These are phyloP conservation scores for Aureobasidium mangrovei DNA, from an alignment of 2,329 filamentous ascomycete genomes.

Conservation along the genomic window DNA sequence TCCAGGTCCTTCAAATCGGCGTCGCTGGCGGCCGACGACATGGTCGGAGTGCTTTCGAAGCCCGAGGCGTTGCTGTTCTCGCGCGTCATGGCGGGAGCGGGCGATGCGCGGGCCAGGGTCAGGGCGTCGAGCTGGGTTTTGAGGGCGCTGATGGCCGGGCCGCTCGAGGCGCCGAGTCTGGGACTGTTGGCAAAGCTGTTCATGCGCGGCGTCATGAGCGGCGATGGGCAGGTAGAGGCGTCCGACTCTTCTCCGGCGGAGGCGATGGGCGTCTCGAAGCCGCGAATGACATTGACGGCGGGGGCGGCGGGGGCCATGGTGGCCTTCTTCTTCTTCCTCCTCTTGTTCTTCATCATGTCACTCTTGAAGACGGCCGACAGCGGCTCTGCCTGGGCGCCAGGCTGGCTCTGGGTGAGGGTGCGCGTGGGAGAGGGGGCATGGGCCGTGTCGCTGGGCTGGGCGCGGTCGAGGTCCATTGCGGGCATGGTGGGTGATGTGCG, in stretches of 20 bases:
- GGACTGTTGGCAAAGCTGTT: slow-evolving; percentile 45
- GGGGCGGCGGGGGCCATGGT: slow-evolving; percentile 29
- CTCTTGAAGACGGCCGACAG: slow-evolving; percentile 26
- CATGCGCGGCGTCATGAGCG: slow-evolving; percentile 24
- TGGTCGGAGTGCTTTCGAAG: slow-evolving; percentile 41
- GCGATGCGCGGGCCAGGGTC: slow-evolving; percentile 53
- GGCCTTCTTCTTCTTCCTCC: slow-evolving; percentile 31
- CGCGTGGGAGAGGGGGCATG: slow-evolving; percentile 25
- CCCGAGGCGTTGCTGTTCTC: slow-evolving; percentile 27
- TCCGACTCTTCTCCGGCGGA: slow-evolving; percentile 51
- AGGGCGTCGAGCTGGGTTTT: slow-evolving; percentile 74
- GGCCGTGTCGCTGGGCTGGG: slow-evolving; percentile 21
- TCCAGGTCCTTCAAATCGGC: slow-evolving; percentile 64
- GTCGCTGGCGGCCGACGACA: slow-evolving; percentile 49
- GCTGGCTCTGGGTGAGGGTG: slow-evolving; percentile 19
- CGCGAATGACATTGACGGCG: slow-evolving; percentile 35
- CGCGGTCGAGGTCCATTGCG: slow-evolving; percentile 28
- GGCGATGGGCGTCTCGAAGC: slow-evolving; percentile 42
- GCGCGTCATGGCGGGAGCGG: slow-evolving; percentile 39
- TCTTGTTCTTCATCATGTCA: slow-evolving; percentile 28
- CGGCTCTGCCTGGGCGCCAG: slow-evolving; percentile 17
- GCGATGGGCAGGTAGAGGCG: slow-evolving; percentile 32
- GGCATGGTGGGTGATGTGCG: slow-evolving; percentile 21
- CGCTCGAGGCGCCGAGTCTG: slow-evolving; percentile 28
- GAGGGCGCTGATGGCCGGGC: slow-evolving; percentile 65